These are phyloP conservation scores for Daldinia concentrica DNA, from an alignment of 495 filamentous ascomycete species.

Conservation along the genomic window DNA sequence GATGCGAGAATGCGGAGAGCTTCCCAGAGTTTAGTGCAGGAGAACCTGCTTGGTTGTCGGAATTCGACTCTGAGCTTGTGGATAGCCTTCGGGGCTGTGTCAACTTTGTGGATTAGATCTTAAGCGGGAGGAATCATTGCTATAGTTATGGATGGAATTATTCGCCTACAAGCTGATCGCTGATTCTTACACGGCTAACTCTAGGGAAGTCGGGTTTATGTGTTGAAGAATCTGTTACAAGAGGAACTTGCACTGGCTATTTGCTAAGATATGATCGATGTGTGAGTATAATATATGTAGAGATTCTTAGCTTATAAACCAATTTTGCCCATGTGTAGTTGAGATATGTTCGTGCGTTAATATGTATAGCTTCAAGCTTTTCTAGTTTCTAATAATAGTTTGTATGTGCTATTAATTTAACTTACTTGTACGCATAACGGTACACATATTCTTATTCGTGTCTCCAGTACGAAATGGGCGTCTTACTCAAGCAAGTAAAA, in stretches of 20 bases:
- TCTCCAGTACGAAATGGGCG: not conserved
- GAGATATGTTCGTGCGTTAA: not conserved
- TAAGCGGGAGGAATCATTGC: not conserved
- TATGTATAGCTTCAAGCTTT: too few relatives aligned
- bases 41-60: slow-evolving; percentile 58
- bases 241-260: not conserved
- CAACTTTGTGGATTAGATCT: slow-evolving; percentile 54
- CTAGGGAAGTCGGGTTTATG: not conserved
- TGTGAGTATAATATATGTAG: not conserved
- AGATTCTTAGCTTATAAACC: not conserved
- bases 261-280: not conserved
- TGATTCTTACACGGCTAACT: not conserved
- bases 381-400: too few relatives aligned
- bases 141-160: not conserved
- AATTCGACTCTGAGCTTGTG: slow-evolving; percentile 59
- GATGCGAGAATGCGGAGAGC: slow-evolving; percentile 17
- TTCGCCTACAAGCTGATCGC: not conserved
- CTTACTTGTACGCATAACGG: not conserved
- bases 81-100: slow-evolving; percentile 59
- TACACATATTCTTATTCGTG: too few relatives aligned
- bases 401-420: not conserved
- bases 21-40: not conserved
- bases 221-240: not conserved
- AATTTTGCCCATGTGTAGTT: not conserved
- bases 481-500: not conserved